Evolutionary conservation across 345 rosid species (phyloP), one percentile per base, ranked within the genome.

Genomic region (Draba incana): DNA sequence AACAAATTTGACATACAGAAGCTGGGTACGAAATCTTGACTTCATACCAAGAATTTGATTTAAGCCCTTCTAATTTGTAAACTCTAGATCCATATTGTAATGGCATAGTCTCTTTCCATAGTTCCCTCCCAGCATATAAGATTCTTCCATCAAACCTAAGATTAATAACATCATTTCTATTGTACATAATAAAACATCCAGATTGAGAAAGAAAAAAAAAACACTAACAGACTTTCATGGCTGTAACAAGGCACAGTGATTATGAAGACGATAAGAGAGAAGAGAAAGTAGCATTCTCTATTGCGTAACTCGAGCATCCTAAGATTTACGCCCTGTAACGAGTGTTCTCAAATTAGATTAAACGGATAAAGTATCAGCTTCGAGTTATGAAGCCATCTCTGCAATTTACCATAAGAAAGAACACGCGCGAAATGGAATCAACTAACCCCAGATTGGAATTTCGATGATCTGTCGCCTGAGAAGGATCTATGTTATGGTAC

Each of bases 11-110:
- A 88, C 95, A 79, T 91, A 94, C 96, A 81, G 96, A 89, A 81
- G 96, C 96, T 58, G 99, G 99, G 70, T 87, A 89, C 12, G 96
- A 91, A 78, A 91, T 94, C 99, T 94, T 91, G 86, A 91, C 95
- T 94, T 89, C 95, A 48, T 91, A 91, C 96, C 90, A 84, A 76
- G 86, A 72, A 72, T 69, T 37, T 11, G 97, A 75, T 71, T 86
- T 94, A 27, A 94, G 80, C 58, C 90, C 89, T 58, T 83, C 74
- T 70, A 94, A 72, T 27, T 69, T 62, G 54, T 89, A 94, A 48
- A 80, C 62, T 37, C 84, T 78, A 71, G 86, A 85, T 73, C 96
- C 91, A 68, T 65, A 66, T 47, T 57, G 80, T 16, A 89, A 69
- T 8, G 86, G 84, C 39, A 89, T 66, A 46, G 81, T 84, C 79